A percentile compares a stretch with the other conserved stretches of the same genome.
Evolutionary conservation across 257 asterid genomes (phyloP).

Genomic region (Salvia splendens): DNA sequence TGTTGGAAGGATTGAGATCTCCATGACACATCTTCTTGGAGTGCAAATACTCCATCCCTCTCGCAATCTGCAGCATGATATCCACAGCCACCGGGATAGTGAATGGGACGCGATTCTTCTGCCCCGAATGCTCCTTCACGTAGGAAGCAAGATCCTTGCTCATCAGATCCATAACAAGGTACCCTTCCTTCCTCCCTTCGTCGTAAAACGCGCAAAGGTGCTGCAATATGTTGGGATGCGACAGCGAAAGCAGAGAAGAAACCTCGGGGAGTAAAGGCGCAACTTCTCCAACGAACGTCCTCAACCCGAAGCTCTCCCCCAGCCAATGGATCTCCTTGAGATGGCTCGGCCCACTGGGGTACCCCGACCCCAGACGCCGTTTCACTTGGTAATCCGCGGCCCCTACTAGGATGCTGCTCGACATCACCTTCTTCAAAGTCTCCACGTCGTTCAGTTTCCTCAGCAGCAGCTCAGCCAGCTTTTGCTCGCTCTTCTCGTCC

Average conservation of each 20-base stretch:
- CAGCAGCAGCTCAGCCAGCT: slow-evolving; percentile 50
- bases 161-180: slow-evolving; percentile 86
- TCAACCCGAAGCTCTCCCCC: slow-evolving; percentile 74
- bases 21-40: slow-evolving; percentile 69
- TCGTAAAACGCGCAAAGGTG: slow-evolving; percentile 70
- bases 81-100: slow-evolving; percentile 69
- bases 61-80: slow-evolving; percentile 80
- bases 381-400: slow-evolving; percentile 59
- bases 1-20: slow-evolving; percentile 65
- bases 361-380: slow-evolving; percentile 58
- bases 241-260: slow-evolving; percentile 50
- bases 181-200: slow-evolving; percentile 76
- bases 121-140: slow-evolving; percentile 64
- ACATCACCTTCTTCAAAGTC: slow-evolving; percentile 37
- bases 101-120: slow-evolving; percentile 56
- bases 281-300: slow-evolving; percentile 65
- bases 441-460: slow-evolving; percentile 48
- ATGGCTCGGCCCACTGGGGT: slow-evolving; percentile 51
- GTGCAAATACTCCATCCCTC: slow-evolving; percentile 92
- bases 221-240: slow-evolving; percentile 81
- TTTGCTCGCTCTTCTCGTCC: slow-evolving; percentile 46
- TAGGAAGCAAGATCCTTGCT: slow-evolving; percentile 55
- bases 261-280: slow-evolving; percentile 54
- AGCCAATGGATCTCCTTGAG: slow-evolving; percentile 88
- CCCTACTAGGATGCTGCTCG: slow-evolving; percentile 52